Conservation (phyloP, 768 basidiomycete genomes). For the Gyrodon lividus region DNA sequence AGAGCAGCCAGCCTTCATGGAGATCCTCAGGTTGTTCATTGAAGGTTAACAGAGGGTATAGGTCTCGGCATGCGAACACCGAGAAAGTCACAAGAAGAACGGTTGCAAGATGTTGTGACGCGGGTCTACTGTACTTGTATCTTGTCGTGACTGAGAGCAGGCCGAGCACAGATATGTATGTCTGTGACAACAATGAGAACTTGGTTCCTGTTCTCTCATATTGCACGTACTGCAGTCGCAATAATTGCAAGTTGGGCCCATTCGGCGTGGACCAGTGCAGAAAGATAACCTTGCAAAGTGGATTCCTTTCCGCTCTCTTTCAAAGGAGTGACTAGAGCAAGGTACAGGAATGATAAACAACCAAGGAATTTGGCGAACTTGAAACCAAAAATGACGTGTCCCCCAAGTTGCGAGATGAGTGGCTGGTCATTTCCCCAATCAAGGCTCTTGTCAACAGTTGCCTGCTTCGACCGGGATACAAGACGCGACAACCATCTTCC, state of each 20-base stretch:
- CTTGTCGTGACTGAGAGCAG: constrained; percentile 36
- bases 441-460: background rate
- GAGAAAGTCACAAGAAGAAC: constrained; percentile 47
- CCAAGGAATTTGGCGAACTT: constrained; percentile 20
- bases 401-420: constrained; percentile 19
- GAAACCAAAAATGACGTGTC: constrained; percentile 22
- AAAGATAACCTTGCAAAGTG: background rate
- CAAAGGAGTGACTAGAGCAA: constrained; percentile 7
- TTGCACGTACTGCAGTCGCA: constrained; percentile 12
- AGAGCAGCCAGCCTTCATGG: constrained; percentile 47
- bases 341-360: constrained; percentile 20
- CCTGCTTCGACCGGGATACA: background rate
- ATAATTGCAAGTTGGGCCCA: constrained; percentile 11
- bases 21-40: constrained; percentile 48
- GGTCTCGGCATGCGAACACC: constrained; percentile 55
- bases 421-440: background rate
- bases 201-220: background rate
- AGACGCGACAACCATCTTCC: background rate
- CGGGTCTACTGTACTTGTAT: constrained; percentile 33
- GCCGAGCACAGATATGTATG: constrained; percentile 42
- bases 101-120: constrained; percentile 42
- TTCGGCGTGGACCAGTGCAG: background rate
- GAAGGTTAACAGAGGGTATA: constrained; percentile 60
- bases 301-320: background rate
- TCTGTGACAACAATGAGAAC: constrained; percentile 23